phyloP scores from a whole-genome alignment of 2,329 filamentous ascomycete species.

The Diaporthe eres region DNA sequence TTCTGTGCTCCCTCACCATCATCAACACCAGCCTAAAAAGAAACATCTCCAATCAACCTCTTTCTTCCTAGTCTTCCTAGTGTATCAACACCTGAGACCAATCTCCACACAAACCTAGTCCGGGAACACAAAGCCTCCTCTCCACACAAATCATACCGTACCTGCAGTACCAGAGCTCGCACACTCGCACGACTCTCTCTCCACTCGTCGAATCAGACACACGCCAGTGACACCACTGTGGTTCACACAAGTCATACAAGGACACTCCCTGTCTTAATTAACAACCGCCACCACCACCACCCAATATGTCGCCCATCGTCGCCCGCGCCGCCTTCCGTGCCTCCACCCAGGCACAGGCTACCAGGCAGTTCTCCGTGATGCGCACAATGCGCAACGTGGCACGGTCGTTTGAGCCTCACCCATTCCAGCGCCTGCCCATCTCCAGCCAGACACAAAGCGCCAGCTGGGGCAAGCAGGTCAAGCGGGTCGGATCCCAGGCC shows the following conservation, averaged over 20 bases:
- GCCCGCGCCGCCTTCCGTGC: constrained; percentile 52
- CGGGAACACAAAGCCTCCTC: neutral
- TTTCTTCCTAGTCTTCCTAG: constrained; percentile 3
- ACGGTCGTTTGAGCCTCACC: constrained; percentile 55
- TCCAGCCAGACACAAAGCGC: constrained; percentile 48
- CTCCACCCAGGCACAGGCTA: constrained; percentile 43
- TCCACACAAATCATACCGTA: constrained; percentile 29
- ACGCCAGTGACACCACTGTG: constrained; percentile 40
- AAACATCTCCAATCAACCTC: constrained; percentile 33
- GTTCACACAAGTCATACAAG: constrained; percentile 24
- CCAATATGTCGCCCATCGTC: constrained; percentile 53
- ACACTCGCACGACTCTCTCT: constrained; percentile 29
- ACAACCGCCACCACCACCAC: constrained; percentile 28
- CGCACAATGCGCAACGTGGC: constrained; percentile 53
- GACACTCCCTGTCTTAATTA: constrained; percentile 10
- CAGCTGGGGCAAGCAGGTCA: constrained; percentile 56
- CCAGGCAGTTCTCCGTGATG: constrained; percentile 54
- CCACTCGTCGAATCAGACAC: constrained; percentile 41
- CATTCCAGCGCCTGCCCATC: constrained; percentile 54
- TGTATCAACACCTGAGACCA: constrained; percentile 4
- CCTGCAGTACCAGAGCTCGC: constrained; percentile 28
- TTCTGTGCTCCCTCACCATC: constrained; percentile 35
- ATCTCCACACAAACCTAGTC: constrained; percentile 22
- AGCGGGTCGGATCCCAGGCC: constrained; percentile 48
- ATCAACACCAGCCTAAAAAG: constrained; percentile 33